Evolutionary conservation across 805 yeast species (phyloP).

Genomic region (Ogataea philodendri): DNA sequence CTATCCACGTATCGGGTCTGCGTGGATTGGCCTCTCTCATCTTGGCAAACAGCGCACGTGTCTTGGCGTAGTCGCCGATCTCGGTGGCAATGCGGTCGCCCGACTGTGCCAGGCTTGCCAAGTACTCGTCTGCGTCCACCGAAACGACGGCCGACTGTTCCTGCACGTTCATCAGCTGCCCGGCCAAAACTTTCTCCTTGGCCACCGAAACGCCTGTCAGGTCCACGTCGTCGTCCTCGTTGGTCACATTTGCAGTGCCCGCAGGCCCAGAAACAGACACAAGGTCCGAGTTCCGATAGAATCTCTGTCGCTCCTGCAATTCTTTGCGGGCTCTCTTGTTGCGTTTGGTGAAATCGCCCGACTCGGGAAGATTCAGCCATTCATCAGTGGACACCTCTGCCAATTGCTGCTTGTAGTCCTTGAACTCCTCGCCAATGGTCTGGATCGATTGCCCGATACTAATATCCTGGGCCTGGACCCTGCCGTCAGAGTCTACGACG

Average conservation of each 20-base stretch:
- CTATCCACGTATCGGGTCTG: conserved; percentile 80
- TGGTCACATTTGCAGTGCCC: too few species aligned
- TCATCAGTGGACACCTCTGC: conserved; percentile 59
- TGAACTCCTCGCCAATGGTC: conserved; percentile 52
- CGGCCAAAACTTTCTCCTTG: conserved; percentile 55
- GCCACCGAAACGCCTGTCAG: conserved; percentile 61
- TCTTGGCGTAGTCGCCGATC: conserved; percentile 57
- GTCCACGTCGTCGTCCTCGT: conserved; percentile 36
- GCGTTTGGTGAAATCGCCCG: conserved; percentile 77
- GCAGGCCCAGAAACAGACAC: too few species aligned
- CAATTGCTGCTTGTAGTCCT: conserved; percentile 65
- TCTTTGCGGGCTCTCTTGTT: conserved; percentile 70
- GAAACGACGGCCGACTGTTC: background rate
- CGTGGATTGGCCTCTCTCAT: conserved; percentile 70
- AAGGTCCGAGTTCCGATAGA: conserved; percentile 81
- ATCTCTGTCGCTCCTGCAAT: conserved; percentile 61
- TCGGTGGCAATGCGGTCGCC: conserved; percentile 26
- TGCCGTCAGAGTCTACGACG: conserved; percentile 25
- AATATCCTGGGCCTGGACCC: conserved; percentile 19
- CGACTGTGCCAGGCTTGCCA: conserved; percentile 38
- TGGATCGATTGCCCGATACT: conserved; percentile 27
- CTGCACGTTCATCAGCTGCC: conserved; percentile 45
- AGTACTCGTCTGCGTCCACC: conserved; percentile 40
- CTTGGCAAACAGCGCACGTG: conserved; percentile 60
- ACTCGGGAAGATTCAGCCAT: conserved; percentile 85